Base-by-base conservation (phyloP, 2,329 filamentous ascomycete genomes). In the Didymella arachidicola region DNA sequence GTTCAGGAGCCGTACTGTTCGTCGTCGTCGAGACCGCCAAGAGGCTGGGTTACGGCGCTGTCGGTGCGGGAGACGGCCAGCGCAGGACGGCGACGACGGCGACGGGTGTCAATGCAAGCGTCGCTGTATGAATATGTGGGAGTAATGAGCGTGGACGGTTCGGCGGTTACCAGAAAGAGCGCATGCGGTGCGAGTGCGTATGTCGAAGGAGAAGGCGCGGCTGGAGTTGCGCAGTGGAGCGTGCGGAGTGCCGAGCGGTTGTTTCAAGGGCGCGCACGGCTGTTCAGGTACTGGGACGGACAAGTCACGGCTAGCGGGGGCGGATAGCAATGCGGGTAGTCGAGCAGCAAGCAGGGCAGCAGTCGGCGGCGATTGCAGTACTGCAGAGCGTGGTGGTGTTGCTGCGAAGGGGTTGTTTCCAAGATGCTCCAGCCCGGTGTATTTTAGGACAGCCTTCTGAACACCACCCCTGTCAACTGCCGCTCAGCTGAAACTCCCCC, bases 1-100 rank as follows among this genome's bases (percentile, higher is more conserved):
- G 53, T 60, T 39, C 62, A 51, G 46, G 34, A 26, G 51, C 43
- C 27, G 51, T 50, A 7, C 14, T 49, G 36, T 56, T 54, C 56
- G 49, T 52, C 39, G 53, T 46, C 46, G 58, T 61, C 46, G 48
- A 60, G 58, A 58, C 57, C 53, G 70, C 67, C 70, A 70, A 70
- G 67, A 61, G 60, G 32, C 57, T 54, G 61, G 53, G 52, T 49
- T 57, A 70, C 59, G 68, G 69, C 65, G 72, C 67, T 66, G 65
- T 65, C 64, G 63, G 63, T 68, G 68, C 64, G 64, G 67, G 65
- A 67, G 61, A 57, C 50, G 59, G 53, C 60, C 51, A 39, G 67
- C 63, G 62, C 59, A 59, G 45, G 61, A 53, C 54, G 38, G 43
- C 51, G 41, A n/a, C 46, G 45, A 43, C 19, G 39, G 38, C n/a